Conservation (phyloP, 768 basidiomycete genomes). For the Agrocybe pediades region DNA sequence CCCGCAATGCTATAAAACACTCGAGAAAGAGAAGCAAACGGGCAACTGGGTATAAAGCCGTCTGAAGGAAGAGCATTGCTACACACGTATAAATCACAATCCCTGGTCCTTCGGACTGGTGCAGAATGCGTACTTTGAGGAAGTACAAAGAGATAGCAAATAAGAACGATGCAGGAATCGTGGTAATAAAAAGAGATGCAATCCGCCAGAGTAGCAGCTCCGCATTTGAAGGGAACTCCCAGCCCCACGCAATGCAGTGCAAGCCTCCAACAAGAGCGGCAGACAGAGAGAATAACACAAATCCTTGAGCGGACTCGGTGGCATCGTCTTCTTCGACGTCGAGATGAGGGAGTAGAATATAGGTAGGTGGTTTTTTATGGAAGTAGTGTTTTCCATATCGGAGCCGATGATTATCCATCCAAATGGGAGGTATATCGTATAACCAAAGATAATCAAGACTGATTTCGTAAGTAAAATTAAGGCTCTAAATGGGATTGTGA, state of each 20-base stretch:
- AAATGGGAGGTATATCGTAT: too few relatives aligned
- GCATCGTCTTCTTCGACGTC: not conserved
- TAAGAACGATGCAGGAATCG: not conserved
- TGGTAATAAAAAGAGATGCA: not conserved
- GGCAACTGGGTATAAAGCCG: not conserved
- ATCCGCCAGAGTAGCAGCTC: slow-evolving; percentile 2
- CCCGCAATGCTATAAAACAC: not conserved
- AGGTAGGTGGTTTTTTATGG: too few relatives aligned
- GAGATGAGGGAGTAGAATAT: not conserved
- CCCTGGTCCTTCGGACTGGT: not conserved
- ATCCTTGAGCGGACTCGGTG: not conserved
- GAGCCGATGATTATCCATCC: not conserved
- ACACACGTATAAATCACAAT: too few relatives aligned
- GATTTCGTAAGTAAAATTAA: too few relatives aligned
- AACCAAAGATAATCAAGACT: too few relatives aligned
- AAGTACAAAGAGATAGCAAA: not conserved
- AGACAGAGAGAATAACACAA: not conserved
- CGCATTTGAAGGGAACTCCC: not conserved
- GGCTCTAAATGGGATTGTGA: too few relatives aligned
- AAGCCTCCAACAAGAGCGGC: not conserved
- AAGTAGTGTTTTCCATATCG: too few relatives aligned
- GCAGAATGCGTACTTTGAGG: not conserved
- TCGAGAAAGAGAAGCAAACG: not conserved
- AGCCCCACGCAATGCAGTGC: slow-evolving; percentile 9
- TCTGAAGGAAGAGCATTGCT: not conserved